phyloP scores from a whole-genome alignment of 441 rosid species.

The Sinapis alba region DNA sequence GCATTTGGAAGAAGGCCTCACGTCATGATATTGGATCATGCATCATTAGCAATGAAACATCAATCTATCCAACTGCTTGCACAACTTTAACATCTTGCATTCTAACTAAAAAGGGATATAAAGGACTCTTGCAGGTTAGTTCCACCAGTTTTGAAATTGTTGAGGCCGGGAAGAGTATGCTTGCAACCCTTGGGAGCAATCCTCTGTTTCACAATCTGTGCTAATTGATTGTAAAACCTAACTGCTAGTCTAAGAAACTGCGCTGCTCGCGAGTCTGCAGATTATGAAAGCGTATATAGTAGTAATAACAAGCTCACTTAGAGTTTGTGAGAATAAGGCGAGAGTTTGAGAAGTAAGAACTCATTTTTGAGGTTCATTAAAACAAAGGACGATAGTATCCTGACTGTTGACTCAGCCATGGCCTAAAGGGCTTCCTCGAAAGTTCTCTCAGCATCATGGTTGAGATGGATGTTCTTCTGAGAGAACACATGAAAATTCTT shows the following conservation, averaged over 20 bases:
- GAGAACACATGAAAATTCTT: constrained; percentile 46
- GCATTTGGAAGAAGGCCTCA: constrained; percentile 24
- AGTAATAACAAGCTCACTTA: constrained; percentile 20
- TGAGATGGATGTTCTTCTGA: constrained; percentile 43
- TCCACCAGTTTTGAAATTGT: constrained; percentile 81
- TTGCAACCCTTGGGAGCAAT: constrained; percentile 78
- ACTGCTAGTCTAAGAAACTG: constrained; percentile 59
- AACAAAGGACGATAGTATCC: constrained; percentile 64
- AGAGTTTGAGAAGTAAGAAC: not conserved
- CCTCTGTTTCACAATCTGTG: constrained; percentile 64
- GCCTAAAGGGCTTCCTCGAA: constrained; percentile 59
- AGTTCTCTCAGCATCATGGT: constrained; percentile 41
- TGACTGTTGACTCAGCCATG: constrained; percentile 60
- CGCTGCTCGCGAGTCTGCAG: constrained; percentile 73
- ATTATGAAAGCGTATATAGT: constrained; percentile 3
- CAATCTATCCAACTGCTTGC: not conserved
- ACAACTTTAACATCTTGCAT: constrained; percentile 52
- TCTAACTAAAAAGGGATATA: constrained; percentile 68
- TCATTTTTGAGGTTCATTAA: constrained; percentile 69
- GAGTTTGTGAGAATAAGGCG: not conserved
- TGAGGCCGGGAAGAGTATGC: constrained; percentile 63
- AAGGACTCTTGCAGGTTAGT: constrained; percentile 70
- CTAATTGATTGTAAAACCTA: constrained; percentile 74
- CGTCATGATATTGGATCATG: not conserved
- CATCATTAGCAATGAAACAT: constrained; percentile 1